A percentile compares a stretch with the other conserved stretches of the same genome.
Conservation (phyloP, 192 early-diverging fungal species). For the Gonapodya sp. region DNA sequence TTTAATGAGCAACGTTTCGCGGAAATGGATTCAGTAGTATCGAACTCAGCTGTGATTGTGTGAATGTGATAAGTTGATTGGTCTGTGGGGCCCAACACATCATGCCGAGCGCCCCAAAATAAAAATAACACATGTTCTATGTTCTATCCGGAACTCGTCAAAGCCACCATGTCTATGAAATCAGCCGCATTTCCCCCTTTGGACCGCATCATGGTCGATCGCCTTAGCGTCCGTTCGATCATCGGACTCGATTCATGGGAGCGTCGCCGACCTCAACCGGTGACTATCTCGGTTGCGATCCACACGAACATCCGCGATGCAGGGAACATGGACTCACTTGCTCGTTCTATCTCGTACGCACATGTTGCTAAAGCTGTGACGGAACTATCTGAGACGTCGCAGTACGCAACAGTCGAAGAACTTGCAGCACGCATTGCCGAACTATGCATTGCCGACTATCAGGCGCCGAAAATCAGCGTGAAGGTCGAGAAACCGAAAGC, state of each 20-base stretch:
- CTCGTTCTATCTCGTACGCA: slow-evolving; percentile 76
- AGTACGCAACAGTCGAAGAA: slow-evolving; percentile 62
- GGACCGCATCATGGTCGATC: slow-evolving; percentile 17
- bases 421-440: slow-evolving; percentile 57
- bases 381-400: slow-evolving; percentile 61
- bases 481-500: slow-evolving; percentile 75
- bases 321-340: slow-evolving; percentile 68
- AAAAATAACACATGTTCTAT: too few species aligned
- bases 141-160: too few species aligned
- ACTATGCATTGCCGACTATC: slow-evolving; percentile 48
- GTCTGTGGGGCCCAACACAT: too few species aligned
- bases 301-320: slow-evolving; percentile 65
- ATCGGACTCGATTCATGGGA: slow-evolving; percentile 94
- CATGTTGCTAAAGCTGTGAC: slow-evolving; percentile 62
- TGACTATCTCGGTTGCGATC: slow-evolving; percentile 68
- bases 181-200: neutral
- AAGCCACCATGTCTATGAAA: too few species aligned
- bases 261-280: slow-evolving; percentile 72
- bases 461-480: slow-evolving; percentile 45
- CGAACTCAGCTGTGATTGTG: too few species aligned
- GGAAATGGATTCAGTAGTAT: neutral
- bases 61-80: too few species aligned
- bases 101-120: too few species aligned
- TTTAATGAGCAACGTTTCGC: neutral
- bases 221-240: slow-evolving; percentile 70